Percentiles rank a stretch among this genome's conserved stretches.
These are phyloP conservation scores for Dactylellina leptospora DNA, from an alignment of 2,329 filamentous ascomycete genomes.

Conservation along the genomic window DNA sequence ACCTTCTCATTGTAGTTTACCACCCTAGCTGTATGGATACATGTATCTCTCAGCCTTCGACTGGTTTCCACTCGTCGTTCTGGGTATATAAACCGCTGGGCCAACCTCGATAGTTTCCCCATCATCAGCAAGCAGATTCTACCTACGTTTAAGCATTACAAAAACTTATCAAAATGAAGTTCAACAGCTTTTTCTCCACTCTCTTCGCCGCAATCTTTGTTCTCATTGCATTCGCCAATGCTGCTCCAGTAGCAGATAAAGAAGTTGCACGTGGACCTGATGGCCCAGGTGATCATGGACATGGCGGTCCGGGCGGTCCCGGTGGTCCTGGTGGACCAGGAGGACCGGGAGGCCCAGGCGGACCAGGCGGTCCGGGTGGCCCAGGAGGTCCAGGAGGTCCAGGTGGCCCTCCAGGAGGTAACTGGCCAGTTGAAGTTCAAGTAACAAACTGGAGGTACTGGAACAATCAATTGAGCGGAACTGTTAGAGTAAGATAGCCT, in stretches of 20 bases:
- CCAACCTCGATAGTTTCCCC: background rate
- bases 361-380: background rate
- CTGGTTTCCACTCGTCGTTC: background rate
- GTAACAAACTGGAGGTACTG: slow-evolving; percentile 6
- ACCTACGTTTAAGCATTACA: background rate
- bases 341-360: slow-evolving; percentile 1
- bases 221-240: background rate
- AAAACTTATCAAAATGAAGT: background rate
- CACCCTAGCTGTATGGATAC: background rate
- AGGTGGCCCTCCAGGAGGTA: background rate
- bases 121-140: background rate
- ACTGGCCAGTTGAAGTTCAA: slow-evolving; percentile 1
- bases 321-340: slow-evolving; percentile 3
- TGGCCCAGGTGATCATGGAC: background rate
- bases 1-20: background rate
- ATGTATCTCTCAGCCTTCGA: background rate
- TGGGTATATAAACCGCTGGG: background rate
- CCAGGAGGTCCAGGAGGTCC: slow-evolving; percentile 3
- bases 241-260: background rate
- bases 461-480: slow-evolving; percentile 10
- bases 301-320: background rate
- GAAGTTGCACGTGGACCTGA: background rate
- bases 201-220: slow-evolving; percentile 1
- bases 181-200: background rate
- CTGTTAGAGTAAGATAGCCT: background rate